Conservation (phyloP, 768 basidiomycete species). For the Auriscalpium vulgare region DNA sequence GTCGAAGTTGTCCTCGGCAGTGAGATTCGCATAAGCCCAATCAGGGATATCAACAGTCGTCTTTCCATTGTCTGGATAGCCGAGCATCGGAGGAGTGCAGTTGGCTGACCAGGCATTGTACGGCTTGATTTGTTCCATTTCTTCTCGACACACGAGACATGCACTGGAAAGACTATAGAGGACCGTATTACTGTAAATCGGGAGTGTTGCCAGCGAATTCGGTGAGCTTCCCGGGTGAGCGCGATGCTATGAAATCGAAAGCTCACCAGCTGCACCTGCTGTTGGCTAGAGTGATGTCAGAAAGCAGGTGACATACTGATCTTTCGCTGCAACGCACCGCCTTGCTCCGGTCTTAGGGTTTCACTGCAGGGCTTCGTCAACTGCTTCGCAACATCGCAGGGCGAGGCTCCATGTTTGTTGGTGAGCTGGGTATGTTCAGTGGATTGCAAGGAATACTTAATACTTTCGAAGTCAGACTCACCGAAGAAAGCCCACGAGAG, state of each 20-base stretch:
- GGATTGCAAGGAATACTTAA: no score
- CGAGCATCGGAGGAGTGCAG: neutral
- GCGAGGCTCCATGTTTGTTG: neutral
- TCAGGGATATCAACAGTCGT: constrained; percentile 2
- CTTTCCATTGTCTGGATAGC: neutral
- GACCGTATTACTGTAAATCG: neutral
- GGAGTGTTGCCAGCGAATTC: neutral
- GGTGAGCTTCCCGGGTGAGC: neutral
- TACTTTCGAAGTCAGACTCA: no score
- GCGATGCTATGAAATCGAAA: neutral
- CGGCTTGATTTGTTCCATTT: neutral
- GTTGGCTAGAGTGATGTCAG: neutral
- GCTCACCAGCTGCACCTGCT: neutral
- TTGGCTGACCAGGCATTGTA: neutral
- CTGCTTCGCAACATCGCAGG: neutral
- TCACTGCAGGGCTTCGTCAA: neutral
- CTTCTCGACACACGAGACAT: neutral
- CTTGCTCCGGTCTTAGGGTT: no score
- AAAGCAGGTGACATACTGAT: neutral
- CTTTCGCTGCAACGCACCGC: no score
- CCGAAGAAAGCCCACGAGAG: no score
- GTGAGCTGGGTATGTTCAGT: neutral
- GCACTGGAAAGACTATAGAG: neutral
- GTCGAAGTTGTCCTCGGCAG: neutral
- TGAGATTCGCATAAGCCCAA: constrained; percentile 1